These are phyloP conservation scores for Capsicum pubescens DNA, from an alignment of 257 asterid genomes.

Conservation along the genomic window DNA sequence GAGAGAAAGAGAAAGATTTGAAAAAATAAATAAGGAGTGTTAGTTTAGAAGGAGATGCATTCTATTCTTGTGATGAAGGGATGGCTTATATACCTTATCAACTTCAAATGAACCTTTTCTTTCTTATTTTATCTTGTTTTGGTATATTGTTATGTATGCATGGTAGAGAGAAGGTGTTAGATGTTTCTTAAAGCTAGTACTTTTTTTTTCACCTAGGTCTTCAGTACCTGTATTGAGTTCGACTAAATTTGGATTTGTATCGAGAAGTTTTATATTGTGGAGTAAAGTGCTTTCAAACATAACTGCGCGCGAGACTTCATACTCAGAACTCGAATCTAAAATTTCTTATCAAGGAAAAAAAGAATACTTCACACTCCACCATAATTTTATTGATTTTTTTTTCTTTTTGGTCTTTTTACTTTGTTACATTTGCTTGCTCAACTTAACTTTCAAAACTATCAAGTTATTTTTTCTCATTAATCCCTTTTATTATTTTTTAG, in stretches of 20 bases:
- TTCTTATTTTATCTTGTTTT: slow-evolving; percentile 33
- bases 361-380: not conserved
- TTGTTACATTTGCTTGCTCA: slow-evolving; percentile 18
- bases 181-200: not conserved
- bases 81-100: slow-evolving; percentile 72
- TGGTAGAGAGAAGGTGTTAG: slow-evolving; percentile 28
- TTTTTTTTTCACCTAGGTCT: slow-evolving; percentile 38
- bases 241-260: not conserved
- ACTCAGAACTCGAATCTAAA: accelerated
- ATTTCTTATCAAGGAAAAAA: not conserved
- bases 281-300: not conserved
- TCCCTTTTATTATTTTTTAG: not conserved
- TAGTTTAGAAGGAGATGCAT: slow-evolving; percentile 48
- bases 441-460: slow-evolving; percentile 2
- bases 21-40: not conserved
- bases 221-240: no score
- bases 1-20: slow-evolving; percentile 23
- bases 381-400: slow-evolving; percentile 21
- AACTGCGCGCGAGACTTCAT: no score
- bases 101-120: slow-evolving; percentile 37
- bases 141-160: slow-evolving; percentile 34
- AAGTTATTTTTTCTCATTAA: not conserved
- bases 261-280: not conserved
- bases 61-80: slow-evolving; percentile 48
- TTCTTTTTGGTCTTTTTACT: slow-evolving; percentile 37